Conservation (phyloP, 2,329 filamentous ascomycete genomes). For the Fusarium falciforme region DNA sequence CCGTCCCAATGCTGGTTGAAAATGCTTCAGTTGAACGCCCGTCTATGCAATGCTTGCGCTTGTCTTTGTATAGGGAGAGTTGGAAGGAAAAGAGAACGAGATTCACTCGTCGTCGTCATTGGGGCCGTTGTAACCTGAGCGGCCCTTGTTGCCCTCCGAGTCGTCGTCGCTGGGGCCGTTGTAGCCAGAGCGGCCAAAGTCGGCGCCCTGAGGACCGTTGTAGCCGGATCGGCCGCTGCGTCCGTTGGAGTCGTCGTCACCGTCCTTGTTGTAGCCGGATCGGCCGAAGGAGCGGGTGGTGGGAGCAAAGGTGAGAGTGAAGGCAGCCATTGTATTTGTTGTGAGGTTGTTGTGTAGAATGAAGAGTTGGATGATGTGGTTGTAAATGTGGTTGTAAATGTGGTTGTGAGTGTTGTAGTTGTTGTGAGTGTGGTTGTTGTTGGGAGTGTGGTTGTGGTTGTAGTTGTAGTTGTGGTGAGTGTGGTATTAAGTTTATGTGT, state of each 20-base stretch:
- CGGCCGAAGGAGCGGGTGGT: slow-evolving; percentile 41
- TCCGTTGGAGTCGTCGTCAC: slow-evolving; percentile 48
- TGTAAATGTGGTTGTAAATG: neutral
- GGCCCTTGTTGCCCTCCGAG: slow-evolving; percentile 52
- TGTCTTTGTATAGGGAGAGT: neutral
- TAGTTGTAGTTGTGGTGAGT: slow-evolving; percentile 2
- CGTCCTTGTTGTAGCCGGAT: slow-evolving; percentile 40
- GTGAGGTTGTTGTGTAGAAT: neutral
- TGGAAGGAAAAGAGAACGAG: too few relatives aligned
- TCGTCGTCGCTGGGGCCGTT: slow-evolving; percentile 48
- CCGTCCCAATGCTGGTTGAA: slow-evolving; percentile 27
- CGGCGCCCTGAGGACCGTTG: slow-evolving; percentile 52
- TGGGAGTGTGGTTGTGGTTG: neutral
- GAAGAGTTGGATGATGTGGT: neutral
- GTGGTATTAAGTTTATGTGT: slow-evolving; percentile 7
- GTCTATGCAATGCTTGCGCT: slow-evolving; percentile 35
- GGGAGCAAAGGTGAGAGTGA: slow-evolving; percentile 41
- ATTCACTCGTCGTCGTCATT: slow-evolving; percentile 47
- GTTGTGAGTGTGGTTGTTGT: neutral
- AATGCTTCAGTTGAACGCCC: slow-evolving; percentile 32
- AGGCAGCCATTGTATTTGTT: slow-evolving; percentile 46
- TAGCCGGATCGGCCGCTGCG: slow-evolving; percentile 56
- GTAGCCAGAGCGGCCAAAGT: slow-evolving; percentile 56
- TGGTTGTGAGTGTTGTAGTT: slow-evolving; percentile 2
- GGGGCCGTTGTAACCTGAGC: slow-evolving; percentile 57